Percentiles rank a stretch among this genome's conserved stretches.
These are phyloP conservation scores for Coemansia reversa DNA, from an alignment of 192 early-diverging fungal species.

Conservation along the genomic window DNA sequence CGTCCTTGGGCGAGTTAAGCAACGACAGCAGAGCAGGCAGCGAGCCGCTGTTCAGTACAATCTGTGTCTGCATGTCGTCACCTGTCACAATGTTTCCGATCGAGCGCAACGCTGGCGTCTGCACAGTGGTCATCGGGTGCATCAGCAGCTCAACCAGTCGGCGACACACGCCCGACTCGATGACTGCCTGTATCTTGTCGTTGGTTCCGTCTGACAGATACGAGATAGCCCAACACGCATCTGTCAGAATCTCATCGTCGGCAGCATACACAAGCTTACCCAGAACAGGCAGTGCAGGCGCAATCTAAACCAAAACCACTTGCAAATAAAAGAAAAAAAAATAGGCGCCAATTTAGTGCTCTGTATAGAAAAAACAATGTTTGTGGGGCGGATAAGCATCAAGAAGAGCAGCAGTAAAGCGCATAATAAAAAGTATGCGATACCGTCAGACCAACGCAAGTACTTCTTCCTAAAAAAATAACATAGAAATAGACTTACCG, in stretches of 20 bases:
- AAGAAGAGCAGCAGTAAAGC: slow-evolving; percentile 3
- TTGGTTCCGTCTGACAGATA: slow-evolving; percentile 96
- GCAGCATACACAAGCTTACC: slow-evolving; percentile 86
- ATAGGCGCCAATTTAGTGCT: background rate
- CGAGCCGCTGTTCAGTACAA: slow-evolving; percentile 88
- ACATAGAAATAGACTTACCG: slow-evolving; percentile 55
- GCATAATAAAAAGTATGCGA: slow-evolving; percentile 8
- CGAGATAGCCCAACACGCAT: slow-evolving; percentile 99
- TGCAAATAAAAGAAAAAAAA: background rate
- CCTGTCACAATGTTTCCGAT: slow-evolving; percentile 99
- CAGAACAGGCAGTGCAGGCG: slow-evolving; percentile 82
- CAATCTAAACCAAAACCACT: slow-evolving; percentile 61
- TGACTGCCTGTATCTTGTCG: slow-evolving; percentile 97
- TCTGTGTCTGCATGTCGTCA: slow-evolving; percentile 96
- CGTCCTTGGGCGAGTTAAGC: slow-evolving; percentile 86
- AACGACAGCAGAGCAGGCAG: slow-evolving; percentile 78
- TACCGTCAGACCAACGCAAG: slow-evolving; percentile 7
- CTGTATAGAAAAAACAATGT: no score
- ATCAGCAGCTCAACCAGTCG: slow-evolving; percentile 91
- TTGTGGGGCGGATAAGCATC: background rate
- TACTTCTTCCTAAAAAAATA: slow-evolving; percentile 7
- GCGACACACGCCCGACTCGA: slow-evolving; percentile 91
- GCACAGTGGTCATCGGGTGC: slow-evolving; percentile 84
- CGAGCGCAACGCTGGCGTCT: slow-evolving; percentile 95
- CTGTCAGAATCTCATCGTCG: slow-evolving; percentile 95